Conservation (phyloP, 805 yeast species). For the Wickerhamomyces canadensis region DNA sequence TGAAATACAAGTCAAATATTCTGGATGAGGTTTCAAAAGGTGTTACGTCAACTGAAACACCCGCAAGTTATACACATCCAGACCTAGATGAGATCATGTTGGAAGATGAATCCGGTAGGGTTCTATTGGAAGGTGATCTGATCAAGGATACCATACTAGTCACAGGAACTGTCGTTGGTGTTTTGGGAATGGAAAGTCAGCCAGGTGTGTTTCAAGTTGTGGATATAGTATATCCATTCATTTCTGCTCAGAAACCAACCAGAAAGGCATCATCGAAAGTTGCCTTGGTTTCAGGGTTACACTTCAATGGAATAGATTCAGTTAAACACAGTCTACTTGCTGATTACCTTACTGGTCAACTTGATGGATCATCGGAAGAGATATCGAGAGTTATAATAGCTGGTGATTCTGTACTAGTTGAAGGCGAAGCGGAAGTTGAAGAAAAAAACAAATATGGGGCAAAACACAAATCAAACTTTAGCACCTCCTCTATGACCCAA, state of each 20-base stretch:
- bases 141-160: slow-evolving; percentile 56
- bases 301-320: slow-evolving; percentile 43
- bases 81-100: slow-evolving; percentile 59
- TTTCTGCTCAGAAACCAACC: slow-evolving; percentile 45
- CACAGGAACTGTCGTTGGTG: slow-evolving; percentile 85
- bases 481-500: slow-evolving; percentile 40
- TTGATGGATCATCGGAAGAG: slow-evolving; percentile 35
- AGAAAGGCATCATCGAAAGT: slow-evolving; percentile 33
- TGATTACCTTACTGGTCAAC: slow-evolving; percentile 68
- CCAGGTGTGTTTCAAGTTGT: slow-evolving; percentile 82
- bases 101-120: slow-evolving; percentile 92
- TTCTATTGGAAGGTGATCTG: slow-evolving; percentile 59
- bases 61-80: slow-evolving; percentile 47
- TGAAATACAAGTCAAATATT: slow-evolving; percentile 81
- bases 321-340: slow-evolving; percentile 50
- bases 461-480: slow-evolving; percentile 47
- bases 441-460: slow-evolving; percentile 36
- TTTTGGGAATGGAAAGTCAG: slow-evolving; percentile 77
- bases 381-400: slow-evolving; percentile 56
- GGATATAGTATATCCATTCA: slow-evolving; percentile 69
- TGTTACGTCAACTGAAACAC: slow-evolving; percentile 35
- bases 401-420: slow-evolving; percentile 55
- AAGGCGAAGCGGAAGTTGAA: slow-evolving; percentile 19
- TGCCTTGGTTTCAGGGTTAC: slow-evolving; percentile 75
- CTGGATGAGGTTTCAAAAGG: slow-evolving; percentile 70